Evolutionary conservation across 2,329 filamentous ascomycete genomes (phyloP).

Genomic region (Pestalotiopsis sp.): DNA sequence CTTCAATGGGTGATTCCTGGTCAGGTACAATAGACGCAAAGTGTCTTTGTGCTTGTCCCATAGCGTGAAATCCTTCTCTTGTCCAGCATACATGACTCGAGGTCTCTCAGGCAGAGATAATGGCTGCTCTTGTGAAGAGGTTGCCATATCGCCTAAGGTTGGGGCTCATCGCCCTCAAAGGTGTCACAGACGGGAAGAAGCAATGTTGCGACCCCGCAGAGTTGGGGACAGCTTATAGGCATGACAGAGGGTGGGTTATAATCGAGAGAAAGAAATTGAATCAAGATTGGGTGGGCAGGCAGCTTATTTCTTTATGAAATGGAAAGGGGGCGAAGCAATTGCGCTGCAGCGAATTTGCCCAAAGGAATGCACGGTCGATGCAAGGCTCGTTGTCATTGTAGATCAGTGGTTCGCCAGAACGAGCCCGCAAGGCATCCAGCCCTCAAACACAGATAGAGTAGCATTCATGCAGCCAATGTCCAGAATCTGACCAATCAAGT

Average conservation of each 20-base stretch:
- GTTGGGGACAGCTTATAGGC: no score
- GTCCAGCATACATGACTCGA: neutral
- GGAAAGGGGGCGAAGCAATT: neutral
- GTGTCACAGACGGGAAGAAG: no score
- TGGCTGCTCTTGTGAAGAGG: neutral
- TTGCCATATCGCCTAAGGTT: neutral
- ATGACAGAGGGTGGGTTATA: no score
- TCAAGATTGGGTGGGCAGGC: no score
- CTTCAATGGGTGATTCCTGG: accelerated
- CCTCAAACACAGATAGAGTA: neutral
- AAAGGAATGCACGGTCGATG: neutral
- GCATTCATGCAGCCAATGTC: neutral
- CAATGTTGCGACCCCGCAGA: no score
- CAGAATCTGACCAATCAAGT: neutral
- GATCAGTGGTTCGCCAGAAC: neutral
- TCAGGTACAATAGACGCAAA: neutral
- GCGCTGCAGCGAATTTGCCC: neutral
- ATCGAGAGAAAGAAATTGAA: no score
- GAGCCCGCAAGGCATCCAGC: neutral
- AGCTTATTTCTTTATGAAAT: no score
- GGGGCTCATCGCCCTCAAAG: no score
- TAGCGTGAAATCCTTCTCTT: neutral
- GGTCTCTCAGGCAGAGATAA: neutral
- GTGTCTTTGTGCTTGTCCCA: neutral
- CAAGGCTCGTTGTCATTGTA: neutral